Percentiles rank a stretch among this genome's conserved stretches.
Evolutionary conservation across 495 filamentous ascomycete genomes (phyloP).

Genomic region (Lentithecium fluviatile): DNA sequence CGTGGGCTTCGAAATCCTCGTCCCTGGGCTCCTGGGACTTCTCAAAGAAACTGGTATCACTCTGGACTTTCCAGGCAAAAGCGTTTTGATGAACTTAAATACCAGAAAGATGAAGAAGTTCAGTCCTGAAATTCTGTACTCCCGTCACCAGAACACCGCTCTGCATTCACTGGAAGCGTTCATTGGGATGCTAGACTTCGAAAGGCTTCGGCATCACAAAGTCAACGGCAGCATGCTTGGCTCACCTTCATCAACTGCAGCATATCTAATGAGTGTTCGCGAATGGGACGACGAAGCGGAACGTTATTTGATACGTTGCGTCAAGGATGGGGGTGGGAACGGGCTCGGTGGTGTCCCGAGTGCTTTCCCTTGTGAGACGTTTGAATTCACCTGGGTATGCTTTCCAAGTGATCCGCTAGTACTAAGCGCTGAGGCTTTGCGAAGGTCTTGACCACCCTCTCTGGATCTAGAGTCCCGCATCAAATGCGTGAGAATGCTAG

Average conservation of each 20-base stretch:
- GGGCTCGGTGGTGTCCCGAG: too few relatives aligned
- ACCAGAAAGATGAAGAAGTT: conserved; percentile 39
- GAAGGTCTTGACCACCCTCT: too few relatives aligned
- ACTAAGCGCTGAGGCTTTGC: too few relatives aligned
- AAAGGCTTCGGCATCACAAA: conserved; percentile 44
- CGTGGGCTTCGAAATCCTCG: conserved; percentile 47
- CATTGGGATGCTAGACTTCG: conserved; percentile 47
- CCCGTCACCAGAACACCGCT: conserved; percentile 29
- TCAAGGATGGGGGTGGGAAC: background rate
- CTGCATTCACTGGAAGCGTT: conserved; percentile 52
- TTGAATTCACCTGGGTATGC: too few relatives aligned
- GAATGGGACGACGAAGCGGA: conserved; percentile 45
- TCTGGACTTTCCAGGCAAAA: conserved; percentile 30
- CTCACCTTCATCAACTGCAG: conserved; percentile 51
- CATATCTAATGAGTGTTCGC: conserved; percentile 45
- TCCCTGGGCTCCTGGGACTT: conserved; percentile 37
- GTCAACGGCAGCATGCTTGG: conserved; percentile 47
- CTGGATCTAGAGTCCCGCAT: too few relatives aligned
- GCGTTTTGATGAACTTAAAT: too few relatives aligned
- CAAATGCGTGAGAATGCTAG: too few relatives aligned
- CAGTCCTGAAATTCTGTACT: conserved; percentile 38
- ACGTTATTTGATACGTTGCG: conserved; percentile 4
- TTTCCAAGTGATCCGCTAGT: too few relatives aligned
- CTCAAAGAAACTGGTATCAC: conserved; percentile 28
- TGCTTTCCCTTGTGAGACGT: conserved; percentile 8